Conservation (phyloP, 140 eudicot species). For the Anethum foeniculum region DNA sequence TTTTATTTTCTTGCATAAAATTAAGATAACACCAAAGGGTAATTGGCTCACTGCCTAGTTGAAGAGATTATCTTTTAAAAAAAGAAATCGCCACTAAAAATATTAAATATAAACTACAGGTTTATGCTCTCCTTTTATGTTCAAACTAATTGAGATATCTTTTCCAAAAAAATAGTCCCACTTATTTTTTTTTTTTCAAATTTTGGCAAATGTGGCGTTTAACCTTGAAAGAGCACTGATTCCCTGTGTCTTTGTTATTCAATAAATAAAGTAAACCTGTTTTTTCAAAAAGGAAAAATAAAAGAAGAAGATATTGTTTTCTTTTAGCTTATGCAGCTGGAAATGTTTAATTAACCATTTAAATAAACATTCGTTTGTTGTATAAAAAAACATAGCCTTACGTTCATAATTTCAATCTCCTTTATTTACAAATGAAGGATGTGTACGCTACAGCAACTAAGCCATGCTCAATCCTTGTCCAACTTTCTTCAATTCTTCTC, state of each 20-base stretch:
- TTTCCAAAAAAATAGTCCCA: no score
- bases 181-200: no score
- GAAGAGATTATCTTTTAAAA: no score
- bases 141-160: no score
- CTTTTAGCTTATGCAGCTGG: background rate
- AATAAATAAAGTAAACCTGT: background rate
- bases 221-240: background rate
- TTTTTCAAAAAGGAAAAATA: background rate
- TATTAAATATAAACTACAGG: no score
- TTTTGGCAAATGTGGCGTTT: background rate
- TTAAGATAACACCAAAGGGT: no score
- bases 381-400: background rate
- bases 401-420: background rate
- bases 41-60: no score
- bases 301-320: background rate
- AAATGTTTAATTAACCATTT: background rate
- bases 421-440: background rate
- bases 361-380: background rate
- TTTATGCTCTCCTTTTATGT: no score
- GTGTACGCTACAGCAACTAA: background rate
- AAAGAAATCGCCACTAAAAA: no score
- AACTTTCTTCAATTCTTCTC: background rate
- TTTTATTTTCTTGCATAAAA: background rate
- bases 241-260: background rate
- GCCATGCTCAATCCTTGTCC: background rate